Evolutionary conservation across 1,284 basidiomycete species (phyloP), one percentile per base, ranked within the genome.

Genomic region (Heimioporus retisporus): DNA sequence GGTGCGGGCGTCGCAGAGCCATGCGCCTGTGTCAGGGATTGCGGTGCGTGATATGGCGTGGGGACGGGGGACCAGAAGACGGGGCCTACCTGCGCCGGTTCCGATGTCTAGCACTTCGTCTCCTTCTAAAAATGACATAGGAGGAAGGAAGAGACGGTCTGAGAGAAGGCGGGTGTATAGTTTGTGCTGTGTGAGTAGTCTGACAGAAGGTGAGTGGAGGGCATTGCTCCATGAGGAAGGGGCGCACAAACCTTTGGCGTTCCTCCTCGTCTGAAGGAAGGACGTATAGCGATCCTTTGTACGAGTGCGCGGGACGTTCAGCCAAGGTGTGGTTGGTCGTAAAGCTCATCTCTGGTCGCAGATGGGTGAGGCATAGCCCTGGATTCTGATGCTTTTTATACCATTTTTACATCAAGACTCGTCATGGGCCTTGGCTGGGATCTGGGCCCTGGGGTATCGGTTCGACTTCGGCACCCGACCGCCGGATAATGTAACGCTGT

Each of bases 81-180:
- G 46, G 44, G 19, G 7, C 60, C 61, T 55, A 75, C 74, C 65
- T 66, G 65, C 63, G 14, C 75, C 77, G 1, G 71, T 73, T 7
- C 74, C 77, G 16, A 70, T 62, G 28, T 77, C 74, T 2, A 77
- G 61, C 40, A 78, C 56, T 3, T 75, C 67, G 7, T 73, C 76
- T 11, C 66, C 68, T 18, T 59, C 67, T 28, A 66, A 65, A 23
- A 69, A 23, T 4, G 51, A 55, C 6, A 74, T 50, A 3, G 73
- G 70, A 3, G 73, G 67, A 18, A 78, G 56, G n/a, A 75, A 57
- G n/a, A 75, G 59, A 44, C 73, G 69, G 14, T 54, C 71, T 4
- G 66, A 70, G 55, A 77, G 58, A 40, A 71, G 58, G 31, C 56
- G 65, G 3, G 72, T 74, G 42, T 71, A 74, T 1, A 73, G 15